Evolutionary conservation across 1,284 basidiomycete species (phyloP), one percentile per base, ranked within the genome.

Genomic region (Cryptococcus maquisensis): DNA sequence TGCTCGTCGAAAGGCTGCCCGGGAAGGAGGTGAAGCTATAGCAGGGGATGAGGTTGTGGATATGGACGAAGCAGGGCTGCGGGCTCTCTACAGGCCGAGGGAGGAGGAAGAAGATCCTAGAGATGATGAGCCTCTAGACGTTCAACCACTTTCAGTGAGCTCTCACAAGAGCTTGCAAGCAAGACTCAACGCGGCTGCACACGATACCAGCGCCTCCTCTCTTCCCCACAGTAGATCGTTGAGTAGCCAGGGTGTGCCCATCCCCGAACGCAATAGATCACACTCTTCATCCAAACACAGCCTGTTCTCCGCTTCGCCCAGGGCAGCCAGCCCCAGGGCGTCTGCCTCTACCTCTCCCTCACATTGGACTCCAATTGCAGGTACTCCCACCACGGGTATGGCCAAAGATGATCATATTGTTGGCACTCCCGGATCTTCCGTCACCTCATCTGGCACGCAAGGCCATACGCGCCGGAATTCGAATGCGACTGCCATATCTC

Each of bases 121-220:
- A 23, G 57, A 53, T 23, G 55, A 55, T 28, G 49, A 41, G 4
- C 18, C 23, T 20, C 7, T 38, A 6, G 9, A 15, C n/a, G 12
- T 43, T 10, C 49, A 13, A 46, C 46, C 3, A 40, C 18, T 24
- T 10, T 43, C 6, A 10, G 39, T 40, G 39, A 15, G 39, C n/a
- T 20, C 47, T 10, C 4, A 50, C 49, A 15, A 39, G 38, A 59
- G 60, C 12, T 55, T 73, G 13, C 66, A 72, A 51, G 71, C 73
- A 37, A 60, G 71, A 24, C 56, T 74, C 32, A 65, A 66, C 39
- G 69, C 71, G 8, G 70, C 69, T 0, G 69, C 70, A 7, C 59
- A 62, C 15, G 53, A 52, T 3, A 48, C 50, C 7, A 50, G 55
- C 18, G 24, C 52, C 0, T 28, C 59, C 5, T 26, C 46, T 10